Evolutionary conservation across 495 filamentous ascomycete genomes (phyloP).

Genomic region (Coniosporium apollinis): DNA sequence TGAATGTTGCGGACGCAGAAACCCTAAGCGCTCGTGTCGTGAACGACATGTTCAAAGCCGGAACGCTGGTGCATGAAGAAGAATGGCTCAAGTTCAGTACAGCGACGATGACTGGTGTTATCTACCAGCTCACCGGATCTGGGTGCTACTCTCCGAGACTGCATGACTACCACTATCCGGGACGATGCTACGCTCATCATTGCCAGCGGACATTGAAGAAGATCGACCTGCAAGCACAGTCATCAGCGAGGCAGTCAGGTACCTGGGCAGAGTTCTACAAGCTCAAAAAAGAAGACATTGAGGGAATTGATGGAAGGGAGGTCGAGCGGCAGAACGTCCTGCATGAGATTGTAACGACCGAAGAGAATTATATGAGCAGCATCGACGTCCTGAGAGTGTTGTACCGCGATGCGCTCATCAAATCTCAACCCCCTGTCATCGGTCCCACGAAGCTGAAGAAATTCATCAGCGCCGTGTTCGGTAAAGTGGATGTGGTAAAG

Average conservation of each 20-base stretch:
- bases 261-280: conserved; percentile 92
- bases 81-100: conserved; percentile 92
- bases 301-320: conserved; percentile 62
- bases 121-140: conserved; percentile 83
- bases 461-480: conserved; percentile 77
- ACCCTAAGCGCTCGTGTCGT: conserved; percentile 66
- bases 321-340: conserved; percentile 84
- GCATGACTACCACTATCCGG: conserved; percentile 55
- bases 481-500: conserved; percentile 75
- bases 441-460: conserved; percentile 49
- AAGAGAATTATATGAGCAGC: conserved; percentile 79
- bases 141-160: conserved; percentile 80
- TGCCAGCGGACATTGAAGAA: conserved; percentile 91
- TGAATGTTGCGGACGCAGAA: conserved; percentile 97
- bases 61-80: conserved; percentile 71
- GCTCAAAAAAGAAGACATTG: conserved; percentile 56
- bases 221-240: conserved; percentile 61
- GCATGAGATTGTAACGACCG: conserved; percentile 89
- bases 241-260: conserved; percentile 47
- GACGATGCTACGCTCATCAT: conserved; percentile 84
- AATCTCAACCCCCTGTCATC: conserved; percentile 67
- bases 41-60: conserved; percentile 60
- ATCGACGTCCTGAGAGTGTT: conserved; percentile 67
- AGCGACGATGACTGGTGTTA: conserved; percentile 62
- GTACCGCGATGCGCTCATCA: conserved; percentile 67